phyloP scores from a whole-genome alignment of 2,329 filamentous ascomycete genomes.

The Epichloe scottii region DNA sequence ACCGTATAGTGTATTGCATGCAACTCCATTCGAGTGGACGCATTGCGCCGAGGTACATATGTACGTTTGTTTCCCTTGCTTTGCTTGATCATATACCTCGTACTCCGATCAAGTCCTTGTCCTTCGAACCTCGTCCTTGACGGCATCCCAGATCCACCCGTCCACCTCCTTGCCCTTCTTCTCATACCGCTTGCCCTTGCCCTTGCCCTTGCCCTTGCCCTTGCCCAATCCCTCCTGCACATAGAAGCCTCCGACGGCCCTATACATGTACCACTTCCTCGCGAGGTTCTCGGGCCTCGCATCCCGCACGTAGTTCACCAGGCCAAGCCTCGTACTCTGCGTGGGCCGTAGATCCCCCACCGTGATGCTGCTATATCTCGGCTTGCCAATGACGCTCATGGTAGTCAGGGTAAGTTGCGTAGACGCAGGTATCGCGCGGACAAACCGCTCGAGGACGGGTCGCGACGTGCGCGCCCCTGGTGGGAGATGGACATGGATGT shows the following conservation, averaged over 20 bases:
- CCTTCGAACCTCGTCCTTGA: constrained; percentile 21
- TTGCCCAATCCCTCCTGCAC: constrained; percentile 18
- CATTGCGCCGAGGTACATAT: too few relatives aligned
- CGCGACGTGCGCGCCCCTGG: constrained; percentile 49
- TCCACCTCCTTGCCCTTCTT: constrained; percentile 19
- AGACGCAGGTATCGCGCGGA: constrained; percentile 31
- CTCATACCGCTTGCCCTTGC: constrained; percentile 3
- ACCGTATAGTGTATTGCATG: too few relatives aligned
- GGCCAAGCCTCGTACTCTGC: constrained; percentile 18
- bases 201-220: constrained; percentile 1
- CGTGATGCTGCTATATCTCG: constrained; percentile 32
- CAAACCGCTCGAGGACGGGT: constrained; percentile 39
- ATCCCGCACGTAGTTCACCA: constrained; percentile 30
- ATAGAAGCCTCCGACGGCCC: constrained; percentile 26
- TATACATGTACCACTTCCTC: constrained; percentile 28
- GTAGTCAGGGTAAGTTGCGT: constrained; percentile 39
- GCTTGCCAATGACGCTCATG: constrained; percentile 42
- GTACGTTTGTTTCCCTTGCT: too few relatives aligned
- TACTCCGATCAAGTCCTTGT: constrained; percentile 1
- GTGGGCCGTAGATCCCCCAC: constrained; percentile 24
- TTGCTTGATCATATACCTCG: too few relatives aligned
- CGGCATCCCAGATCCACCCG: constrained; percentile 29
- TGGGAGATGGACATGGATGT: constrained; percentile 59
- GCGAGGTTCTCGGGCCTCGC: constrained; percentile 19
- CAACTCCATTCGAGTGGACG: too few relatives aligned